Percentiles rank a stretch among this genome's conserved stretches.
Evolutionary conservation across 495 filamentous ascomycete species (phyloP).

Genomic region (Tirmania nivea): DNA sequence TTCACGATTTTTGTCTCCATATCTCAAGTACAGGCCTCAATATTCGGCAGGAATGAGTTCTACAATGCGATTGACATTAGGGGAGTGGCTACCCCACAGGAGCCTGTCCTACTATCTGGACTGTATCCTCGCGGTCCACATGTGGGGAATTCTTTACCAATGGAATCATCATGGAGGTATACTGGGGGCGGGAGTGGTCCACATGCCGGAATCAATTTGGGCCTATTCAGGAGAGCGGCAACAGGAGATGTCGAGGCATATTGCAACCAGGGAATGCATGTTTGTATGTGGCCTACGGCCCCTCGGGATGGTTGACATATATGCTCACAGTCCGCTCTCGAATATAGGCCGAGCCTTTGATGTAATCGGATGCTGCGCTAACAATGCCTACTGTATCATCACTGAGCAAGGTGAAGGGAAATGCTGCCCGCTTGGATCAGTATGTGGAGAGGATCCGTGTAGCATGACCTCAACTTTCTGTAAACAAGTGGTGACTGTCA

Average conservation of each 20-base stretch:
- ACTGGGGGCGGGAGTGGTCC: too few relatives aligned
- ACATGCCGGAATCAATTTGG: too few relatives aligned
- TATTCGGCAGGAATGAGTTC: too few relatives aligned
- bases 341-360: conserved; percentile 8
- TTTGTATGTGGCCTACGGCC: not conserved
- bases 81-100: too few relatives aligned
- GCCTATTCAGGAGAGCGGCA: not conserved
- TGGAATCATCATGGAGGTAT: too few relatives aligned
- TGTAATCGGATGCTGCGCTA: conserved; percentile 11
- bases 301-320: not conserved
- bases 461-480: conserved; percentile 4
- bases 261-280: conserved; percentile 6
- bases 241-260: not conserved
- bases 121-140: too few relatives aligned
- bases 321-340: too few relatives aligned
- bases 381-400: conserved; percentile 19
- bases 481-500: conserved; percentile 5
- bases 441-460: conserved; percentile 19
- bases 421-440: conserved; percentile 24
- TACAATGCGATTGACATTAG: too few relatives aligned
- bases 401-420: conserved; percentile 2
- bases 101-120: too few relatives aligned
- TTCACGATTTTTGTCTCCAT: too few relatives aligned
- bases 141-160: too few relatives aligned
- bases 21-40: too few relatives aligned